phyloP scores from a whole-genome alignment of 2,329 filamentous ascomycete genomes.

The Lecanosticta acicola region DNA sequence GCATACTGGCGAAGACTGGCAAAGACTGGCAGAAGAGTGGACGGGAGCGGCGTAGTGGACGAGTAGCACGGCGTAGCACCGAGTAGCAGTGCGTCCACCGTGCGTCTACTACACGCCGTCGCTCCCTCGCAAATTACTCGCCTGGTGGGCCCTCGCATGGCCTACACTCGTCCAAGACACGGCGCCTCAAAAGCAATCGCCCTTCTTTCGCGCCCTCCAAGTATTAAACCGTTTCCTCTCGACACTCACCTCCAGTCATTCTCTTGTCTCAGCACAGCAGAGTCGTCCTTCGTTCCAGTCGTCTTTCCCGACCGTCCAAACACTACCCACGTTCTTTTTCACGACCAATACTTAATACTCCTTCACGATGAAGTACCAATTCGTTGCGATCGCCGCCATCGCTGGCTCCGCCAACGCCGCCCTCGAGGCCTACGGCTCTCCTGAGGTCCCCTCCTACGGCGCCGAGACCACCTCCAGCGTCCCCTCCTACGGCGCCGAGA shows the following conservation, averaged over 20 bases:
- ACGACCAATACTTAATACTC: background rate
- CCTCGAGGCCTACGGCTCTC: slow-evolving; percentile 5
- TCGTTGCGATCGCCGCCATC: slow-evolving; percentile 7
- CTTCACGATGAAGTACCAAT: slow-evolving; percentile 10
- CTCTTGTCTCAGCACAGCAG: background rate
- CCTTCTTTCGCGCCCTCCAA: background rate
- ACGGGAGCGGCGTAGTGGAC: background rate
- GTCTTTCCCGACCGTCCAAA: slow-evolving; percentile 1
- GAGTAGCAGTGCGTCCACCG: too few relatives aligned
- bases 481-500: slow-evolving; percentile 2
- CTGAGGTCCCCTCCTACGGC: slow-evolving; percentile 1
- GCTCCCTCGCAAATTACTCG: background rate
- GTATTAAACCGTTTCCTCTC: background rate
- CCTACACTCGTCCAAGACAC: background rate
- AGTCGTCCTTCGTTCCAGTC: background rate
- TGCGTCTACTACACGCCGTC: background rate
- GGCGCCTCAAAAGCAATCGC: background rate
- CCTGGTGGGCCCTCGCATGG: background rate
- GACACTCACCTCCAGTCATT: background rate
- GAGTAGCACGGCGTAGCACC: too few relatives aligned
- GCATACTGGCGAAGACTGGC: background rate
- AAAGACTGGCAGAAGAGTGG: background rate
- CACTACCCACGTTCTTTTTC: slow-evolving; percentile 1
- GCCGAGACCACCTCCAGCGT: background rate
- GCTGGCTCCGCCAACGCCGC: slow-evolving; percentile 7